phyloP scores from a whole-genome alignment of 176 grass and related monocot genomes.

The Oryza brachyantha region DNA sequence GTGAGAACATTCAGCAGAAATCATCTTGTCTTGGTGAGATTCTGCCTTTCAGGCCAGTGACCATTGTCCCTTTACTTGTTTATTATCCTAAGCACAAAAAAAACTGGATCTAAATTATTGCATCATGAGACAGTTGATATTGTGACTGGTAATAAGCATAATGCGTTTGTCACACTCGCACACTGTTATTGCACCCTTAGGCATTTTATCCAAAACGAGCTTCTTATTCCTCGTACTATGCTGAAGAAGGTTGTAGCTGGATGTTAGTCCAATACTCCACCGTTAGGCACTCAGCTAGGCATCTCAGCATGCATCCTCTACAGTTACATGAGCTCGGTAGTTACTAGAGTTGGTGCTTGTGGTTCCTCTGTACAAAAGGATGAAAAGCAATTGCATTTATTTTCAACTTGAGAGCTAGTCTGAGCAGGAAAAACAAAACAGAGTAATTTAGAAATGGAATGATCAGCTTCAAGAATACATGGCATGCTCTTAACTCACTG shows the following conservation, averaged over 20 bases:
- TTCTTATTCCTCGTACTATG: neutral
- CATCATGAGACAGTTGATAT: neutral
- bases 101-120: neutral
- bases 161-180: neutral
- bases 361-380: neutral
- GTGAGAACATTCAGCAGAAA: neutral
- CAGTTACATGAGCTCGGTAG: neutral
- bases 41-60: neutral
- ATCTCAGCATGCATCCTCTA: neutral
- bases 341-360: neutral
- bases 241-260: slow-evolving; percentile 9
- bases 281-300: neutral
- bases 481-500: neutral
- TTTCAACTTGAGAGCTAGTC: neutral
- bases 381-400: neutral
- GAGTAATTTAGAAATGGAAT: neutral
- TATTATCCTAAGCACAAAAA: neutral
- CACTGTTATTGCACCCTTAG: neutral
- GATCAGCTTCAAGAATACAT: neutral
- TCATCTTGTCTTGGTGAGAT: neutral
- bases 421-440: neutral
- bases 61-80: neutral
- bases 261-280: neutral
- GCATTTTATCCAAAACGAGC: neutral
- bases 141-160: neutral